Evolutionary conservation across 257 asterid genomes (phyloP).

Genomic region (Ophiorrhiza pumila): DNA sequence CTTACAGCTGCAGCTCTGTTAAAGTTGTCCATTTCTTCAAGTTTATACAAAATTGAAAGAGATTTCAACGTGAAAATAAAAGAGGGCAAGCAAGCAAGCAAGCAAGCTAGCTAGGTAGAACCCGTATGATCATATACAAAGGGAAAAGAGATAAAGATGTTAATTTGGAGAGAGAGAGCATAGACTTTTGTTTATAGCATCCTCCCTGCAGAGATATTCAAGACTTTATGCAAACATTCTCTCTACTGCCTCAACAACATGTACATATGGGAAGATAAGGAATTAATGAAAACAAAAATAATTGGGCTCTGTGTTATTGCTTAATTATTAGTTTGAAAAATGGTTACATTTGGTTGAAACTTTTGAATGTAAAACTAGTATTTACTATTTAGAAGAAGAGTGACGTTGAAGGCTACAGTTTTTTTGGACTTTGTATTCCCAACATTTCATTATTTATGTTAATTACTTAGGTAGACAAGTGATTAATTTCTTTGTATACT

Average conservation of each 20-base stretch:
- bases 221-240: slow-evolving; percentile 18
- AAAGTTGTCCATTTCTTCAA: not conserved
- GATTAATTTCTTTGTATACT: no score
- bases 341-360: slow-evolving; percentile 4
- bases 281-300: slow-evolving; percentile 8
- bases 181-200: slow-evolving; percentile 19
- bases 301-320: slow-evolving; percentile 1
- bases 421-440: not conserved
- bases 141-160: slow-evolving; percentile 10
- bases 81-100: no score
- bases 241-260: slow-evolving; percentile 8
- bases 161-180: slow-evolving; percentile 2
- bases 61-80: not conserved
- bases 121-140: no score
- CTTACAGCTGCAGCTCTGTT: slow-evolving; percentile 20
- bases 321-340: slow-evolving; percentile 6
- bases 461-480: no score
- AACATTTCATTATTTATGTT: no score
- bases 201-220: no score
- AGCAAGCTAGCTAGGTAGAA: not conserved
- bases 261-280: not conserved
- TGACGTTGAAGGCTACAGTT: not conserved
- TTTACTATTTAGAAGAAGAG: not conserved
- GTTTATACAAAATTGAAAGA: not conserved
- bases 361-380: not conserved